Conservation (phyloP, 1,284 basidiomycete genomes). For the Melampsora americana region DNA sequence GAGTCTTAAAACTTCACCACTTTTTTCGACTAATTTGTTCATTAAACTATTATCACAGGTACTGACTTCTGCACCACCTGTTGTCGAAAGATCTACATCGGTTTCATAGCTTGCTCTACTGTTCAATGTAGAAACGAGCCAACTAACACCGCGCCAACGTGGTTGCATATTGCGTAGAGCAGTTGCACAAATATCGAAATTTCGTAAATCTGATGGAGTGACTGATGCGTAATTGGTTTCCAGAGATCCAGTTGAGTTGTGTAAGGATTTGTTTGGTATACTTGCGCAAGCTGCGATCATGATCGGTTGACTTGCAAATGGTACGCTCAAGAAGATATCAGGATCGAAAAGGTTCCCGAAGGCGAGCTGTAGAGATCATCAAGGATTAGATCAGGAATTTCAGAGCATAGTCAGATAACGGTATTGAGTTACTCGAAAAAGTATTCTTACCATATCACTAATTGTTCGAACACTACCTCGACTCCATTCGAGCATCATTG, state of each 20-base stretch:
- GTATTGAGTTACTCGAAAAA: background rate
- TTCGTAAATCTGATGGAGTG: conserved; percentile 3
- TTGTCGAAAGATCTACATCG: conserved; percentile 23
- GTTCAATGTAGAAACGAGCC: conserved; percentile 24
- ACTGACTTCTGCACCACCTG: conserved; percentile 23
- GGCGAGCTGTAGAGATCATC: background rate
- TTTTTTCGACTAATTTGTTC: conserved; percentile 18
- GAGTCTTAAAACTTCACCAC: background rate
- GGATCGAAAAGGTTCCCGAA: conserved; percentile 23
- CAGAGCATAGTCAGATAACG: background rate
- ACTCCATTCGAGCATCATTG: conserved; percentile 19
- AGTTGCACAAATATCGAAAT: conserved; percentile 14
- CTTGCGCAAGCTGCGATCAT: conserved; percentile 19
- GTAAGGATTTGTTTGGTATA: background rate
- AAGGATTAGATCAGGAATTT: background rate
- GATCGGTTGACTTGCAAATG: conserved; percentile 26
- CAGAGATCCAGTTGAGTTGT: background rate
- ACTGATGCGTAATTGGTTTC: background rate
- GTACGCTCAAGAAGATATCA: conserved; percentile 17
- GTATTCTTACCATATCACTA: conserved; percentile 16
- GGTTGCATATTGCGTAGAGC: conserved; percentile 18
- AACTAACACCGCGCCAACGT: conserved; percentile 21
- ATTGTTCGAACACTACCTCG: conserved; percentile 21
- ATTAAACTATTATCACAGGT: conserved; percentile 24
- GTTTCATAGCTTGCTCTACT: conserved; percentile 22